These are phyloP conservation scores for Diplodia intermedia DNA, from an alignment of 2,329 filamentous ascomycete species.

Conservation along the genomic window DNA sequence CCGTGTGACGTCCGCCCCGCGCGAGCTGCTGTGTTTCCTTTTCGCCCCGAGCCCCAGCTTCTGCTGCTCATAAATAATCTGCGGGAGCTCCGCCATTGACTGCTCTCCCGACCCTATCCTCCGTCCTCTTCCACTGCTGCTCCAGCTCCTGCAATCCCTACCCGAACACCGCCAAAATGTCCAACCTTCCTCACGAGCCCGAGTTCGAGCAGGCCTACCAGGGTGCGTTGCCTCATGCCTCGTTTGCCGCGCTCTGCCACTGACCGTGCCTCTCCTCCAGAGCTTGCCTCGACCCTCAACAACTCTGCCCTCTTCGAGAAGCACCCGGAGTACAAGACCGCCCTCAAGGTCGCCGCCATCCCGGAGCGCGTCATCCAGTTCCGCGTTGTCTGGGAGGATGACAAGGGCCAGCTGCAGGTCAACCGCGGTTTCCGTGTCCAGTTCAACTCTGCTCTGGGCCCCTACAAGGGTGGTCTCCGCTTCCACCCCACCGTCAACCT, in stretches of 20 bases:
- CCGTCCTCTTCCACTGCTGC: conserved; percentile 32
- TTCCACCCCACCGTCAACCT: conserved; percentile 90
- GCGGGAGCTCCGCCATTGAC: conserved; percentile 2
- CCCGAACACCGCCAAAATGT: conserved; percentile 62
- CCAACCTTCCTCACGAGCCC: conserved; percentile 84
- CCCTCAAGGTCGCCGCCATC: conserved; percentile 84
- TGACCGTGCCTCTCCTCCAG: conserved; percentile 56
- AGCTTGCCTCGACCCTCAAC: conserved; percentile 94
- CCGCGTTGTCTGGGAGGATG: conserved; percentile 95
- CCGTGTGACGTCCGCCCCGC: conserved; percentile 28
- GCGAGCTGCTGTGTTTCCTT: conserved; percentile 13
- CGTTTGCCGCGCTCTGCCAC: not conserved
- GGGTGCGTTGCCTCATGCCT: conserved; percentile 62
- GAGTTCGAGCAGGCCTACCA: conserved; percentile 99
- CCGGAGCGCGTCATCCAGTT: conserved; percentile 98
- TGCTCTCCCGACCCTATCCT: not conserved
- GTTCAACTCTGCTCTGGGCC: conserved; percentile 96
- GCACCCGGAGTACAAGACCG: conserved; percentile 92
- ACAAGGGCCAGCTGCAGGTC: conserved; percentile 85
- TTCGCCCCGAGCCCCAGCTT: conserved; percentile 36
- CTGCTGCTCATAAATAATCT: conserved; percentile 31
- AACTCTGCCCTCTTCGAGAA: conserved; percentile 91
- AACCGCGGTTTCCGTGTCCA: conserved; percentile 97
- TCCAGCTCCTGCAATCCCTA: conserved; percentile 21
- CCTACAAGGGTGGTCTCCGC: conserved; percentile 96